A percentile compares a stretch with the other conserved stretches of the same genome.
Evolutionary conservation across 2,329 filamentous ascomycete species (phyloP).

Genomic region (Neopestalotiopsis clavispora): DNA sequence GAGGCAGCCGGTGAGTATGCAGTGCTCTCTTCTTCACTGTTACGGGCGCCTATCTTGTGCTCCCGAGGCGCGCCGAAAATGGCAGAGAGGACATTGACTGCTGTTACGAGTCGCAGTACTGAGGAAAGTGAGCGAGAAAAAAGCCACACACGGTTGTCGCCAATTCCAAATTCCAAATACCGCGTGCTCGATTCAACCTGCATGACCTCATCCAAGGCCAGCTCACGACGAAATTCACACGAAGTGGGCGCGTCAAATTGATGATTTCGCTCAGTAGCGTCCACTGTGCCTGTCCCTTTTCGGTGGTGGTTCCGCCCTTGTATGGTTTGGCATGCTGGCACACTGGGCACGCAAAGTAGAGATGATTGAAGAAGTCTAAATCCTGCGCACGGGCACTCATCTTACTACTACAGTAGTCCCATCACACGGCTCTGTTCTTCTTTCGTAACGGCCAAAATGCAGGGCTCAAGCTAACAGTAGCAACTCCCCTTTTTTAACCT

Average conservation of each 20-base stretch:
- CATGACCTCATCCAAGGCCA: neutral
- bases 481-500: neutral
- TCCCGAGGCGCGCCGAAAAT: neutral
- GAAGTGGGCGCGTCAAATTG: conserved; percentile 14
- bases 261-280: neutral
- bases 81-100: neutral
- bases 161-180: neutral
- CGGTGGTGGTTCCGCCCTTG: neutral
- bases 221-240: neutral
- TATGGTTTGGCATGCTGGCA: neutral
- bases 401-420: neutral
- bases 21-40: neutral
- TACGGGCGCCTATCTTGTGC: neutral
- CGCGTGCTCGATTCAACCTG: neutral
- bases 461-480: no score
- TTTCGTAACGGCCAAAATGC: neutral
- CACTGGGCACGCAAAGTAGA: neutral
- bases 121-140: neutral
- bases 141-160: neutral
- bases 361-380: neutral
- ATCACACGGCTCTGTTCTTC: neutral
- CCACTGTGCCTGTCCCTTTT: neutral
- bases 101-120: neutral
- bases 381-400: conserved; percentile 11
- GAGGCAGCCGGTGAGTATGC: neutral